Conservation (phyloP, 78 protist genomes). For the Pigoraptor vietnamica region DNA sequence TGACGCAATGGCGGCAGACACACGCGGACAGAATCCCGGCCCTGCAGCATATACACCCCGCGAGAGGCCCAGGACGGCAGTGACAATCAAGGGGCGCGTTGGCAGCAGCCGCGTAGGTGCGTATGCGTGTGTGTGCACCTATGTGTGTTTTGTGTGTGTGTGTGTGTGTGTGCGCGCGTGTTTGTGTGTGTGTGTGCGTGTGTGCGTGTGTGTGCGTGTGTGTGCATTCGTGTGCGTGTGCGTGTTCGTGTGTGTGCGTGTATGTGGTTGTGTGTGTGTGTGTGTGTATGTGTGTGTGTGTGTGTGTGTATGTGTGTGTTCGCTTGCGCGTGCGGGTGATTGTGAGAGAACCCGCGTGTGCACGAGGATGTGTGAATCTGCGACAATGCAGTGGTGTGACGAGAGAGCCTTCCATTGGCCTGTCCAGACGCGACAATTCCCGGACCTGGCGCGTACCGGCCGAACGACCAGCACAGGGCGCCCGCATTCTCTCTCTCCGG, state of each 20-base stretch:
- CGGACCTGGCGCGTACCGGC: background rate
- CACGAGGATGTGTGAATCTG: no score
- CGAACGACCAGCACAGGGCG: background rate
- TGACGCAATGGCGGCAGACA: background rate
- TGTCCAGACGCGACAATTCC: background rate
- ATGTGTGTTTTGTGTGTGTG: background rate
- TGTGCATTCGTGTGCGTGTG: no score
- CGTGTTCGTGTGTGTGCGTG: no score
- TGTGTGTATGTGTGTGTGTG: no score
- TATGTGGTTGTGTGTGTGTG: no score
- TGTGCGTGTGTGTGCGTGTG: no score
- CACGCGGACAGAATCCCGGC: background rate
- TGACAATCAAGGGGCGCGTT: background rate
- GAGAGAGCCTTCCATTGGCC: background rate
- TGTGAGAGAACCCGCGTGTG: no score
- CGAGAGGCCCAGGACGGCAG: background rate
- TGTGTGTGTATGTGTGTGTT: no score
- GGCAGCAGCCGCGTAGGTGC: background rate
- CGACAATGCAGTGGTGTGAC: no score
- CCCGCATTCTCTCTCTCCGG: background rate
- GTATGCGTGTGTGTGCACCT: background rate
- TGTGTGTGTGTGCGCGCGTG: no score
- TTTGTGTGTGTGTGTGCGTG: no score
- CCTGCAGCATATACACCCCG: background rate
- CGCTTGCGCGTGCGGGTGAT: no score